Evolutionary conservation across 257 asterid species (phyloP).

Genomic region (Thymus mandschuricus): DNA sequence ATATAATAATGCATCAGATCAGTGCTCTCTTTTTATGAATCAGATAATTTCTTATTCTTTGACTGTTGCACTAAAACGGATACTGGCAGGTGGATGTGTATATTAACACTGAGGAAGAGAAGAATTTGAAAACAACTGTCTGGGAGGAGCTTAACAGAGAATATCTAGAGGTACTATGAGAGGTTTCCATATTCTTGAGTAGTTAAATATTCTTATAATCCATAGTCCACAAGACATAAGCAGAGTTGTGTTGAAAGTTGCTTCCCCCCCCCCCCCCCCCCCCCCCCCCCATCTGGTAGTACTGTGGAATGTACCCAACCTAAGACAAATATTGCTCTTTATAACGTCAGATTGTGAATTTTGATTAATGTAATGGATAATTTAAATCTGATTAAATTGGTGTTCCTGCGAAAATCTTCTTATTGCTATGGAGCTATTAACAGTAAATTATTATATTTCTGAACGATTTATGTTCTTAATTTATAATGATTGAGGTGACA

Average conservation of each 20-base stretch:
- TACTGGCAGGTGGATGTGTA: constrained; percentile 67
- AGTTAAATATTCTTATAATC: background rate
- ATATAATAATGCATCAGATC: background rate
- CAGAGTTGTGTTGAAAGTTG: background rate
- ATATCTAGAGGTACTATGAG: constrained; percentile 68
- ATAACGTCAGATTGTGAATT: too few relatives aligned
- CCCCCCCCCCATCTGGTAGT: background rate
- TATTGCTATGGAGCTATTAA: background rate
- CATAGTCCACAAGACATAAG: background rate
- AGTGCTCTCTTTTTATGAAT: background rate
- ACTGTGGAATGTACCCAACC: constrained; percentile 1
- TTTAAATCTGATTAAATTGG: too few relatives aligned
- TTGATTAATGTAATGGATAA: background rate
- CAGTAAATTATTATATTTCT: constrained; percentile 14
- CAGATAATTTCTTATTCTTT: background rate
- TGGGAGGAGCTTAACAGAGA: constrained; percentile 90
- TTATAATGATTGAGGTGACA: constrained; percentile 10
- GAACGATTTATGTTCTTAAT: background rate
- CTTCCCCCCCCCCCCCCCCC: too few relatives aligned
- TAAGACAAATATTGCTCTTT: background rate
- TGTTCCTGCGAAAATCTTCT: too few relatives aligned
- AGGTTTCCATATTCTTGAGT: constrained; percentile 7
- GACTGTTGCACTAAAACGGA: constrained; percentile 34
- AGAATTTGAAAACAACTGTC: constrained; percentile 56
- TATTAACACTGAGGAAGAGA: constrained; percentile 76